Percentiles rank a stretch among this genome's conserved stretches.
Evolutionary conservation across 352 stramenopile species (phyloP).

Genomic region (Phytophthora niederhauseri): DNA sequence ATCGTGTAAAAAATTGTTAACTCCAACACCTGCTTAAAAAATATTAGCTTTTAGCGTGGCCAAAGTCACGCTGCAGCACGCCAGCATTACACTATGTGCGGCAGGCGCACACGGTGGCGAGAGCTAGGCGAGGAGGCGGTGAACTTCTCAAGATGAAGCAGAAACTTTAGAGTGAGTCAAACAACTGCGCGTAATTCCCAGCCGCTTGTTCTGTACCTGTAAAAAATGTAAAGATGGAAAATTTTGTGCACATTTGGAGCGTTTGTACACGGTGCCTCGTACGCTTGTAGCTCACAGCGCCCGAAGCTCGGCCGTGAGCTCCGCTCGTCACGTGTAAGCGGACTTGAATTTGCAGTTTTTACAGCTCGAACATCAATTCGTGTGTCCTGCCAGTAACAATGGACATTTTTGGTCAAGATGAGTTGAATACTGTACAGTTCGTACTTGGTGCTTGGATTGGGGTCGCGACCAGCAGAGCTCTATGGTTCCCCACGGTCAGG

Average conservation of each 20-base stretch:
- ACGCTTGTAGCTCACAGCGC: slow-evolving; percentile 2
- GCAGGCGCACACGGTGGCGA: slow-evolving; percentile 5
- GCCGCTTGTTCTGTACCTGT: slow-evolving; percentile 2
- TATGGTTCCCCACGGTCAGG: background rate
- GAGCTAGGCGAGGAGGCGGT: slow-evolving; percentile 2
- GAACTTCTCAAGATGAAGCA: slow-evolving; percentile 23
- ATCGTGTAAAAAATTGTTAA: too few relatives aligned
- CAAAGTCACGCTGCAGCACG: slow-evolving; percentile 5
- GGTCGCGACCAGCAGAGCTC: background rate
- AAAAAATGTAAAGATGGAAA: background rate
- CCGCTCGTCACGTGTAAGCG: background rate
- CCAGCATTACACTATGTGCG: slow-evolving; percentile 15
- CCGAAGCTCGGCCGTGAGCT: slow-evolving; percentile 2
- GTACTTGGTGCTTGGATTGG: background rate
- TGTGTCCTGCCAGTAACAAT: background rate
- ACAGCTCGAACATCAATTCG: background rate
- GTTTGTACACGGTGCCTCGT: slow-evolving; percentile 5
- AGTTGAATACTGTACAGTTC: too few relatives aligned
- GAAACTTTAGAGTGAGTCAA: slow-evolving; percentile 6
- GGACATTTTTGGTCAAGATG: background rate
- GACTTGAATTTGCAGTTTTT: background rate
- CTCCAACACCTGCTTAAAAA: background rate
- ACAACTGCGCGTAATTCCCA: slow-evolving; percentile 22
- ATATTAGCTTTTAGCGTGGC: background rate
- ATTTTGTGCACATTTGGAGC: slow-evolving; percentile 2